phyloP scores from a whole-genome alignment of 1,139 yeast species.

The Yamadazyma diospyri region DNA sequence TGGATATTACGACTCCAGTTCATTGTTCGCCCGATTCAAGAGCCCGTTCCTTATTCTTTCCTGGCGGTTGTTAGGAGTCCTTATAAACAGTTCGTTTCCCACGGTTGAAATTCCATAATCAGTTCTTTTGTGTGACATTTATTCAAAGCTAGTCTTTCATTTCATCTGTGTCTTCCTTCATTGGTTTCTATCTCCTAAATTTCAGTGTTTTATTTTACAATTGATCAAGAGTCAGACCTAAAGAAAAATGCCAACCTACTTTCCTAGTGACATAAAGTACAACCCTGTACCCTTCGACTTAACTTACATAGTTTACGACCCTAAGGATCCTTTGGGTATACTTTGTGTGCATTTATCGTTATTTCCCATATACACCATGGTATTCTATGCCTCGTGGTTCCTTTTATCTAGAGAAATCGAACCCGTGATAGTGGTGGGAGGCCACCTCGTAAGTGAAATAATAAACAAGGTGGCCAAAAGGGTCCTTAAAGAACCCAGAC shows the following conservation, averaged over 20 bases:
- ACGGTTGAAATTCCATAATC: no score
- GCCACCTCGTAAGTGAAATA: conserved; percentile 78
- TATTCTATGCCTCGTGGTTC: conserved; percentile 82
- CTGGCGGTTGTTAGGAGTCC: no score
- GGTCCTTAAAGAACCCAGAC: conserved; percentile 69
- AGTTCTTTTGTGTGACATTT: no score
- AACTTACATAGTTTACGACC: conserved; percentile 79
- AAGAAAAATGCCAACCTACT: conserved; percentile 21
- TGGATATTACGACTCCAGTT: no score
- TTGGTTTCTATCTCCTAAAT: no score
- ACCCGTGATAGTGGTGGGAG: conserved; percentile 77
- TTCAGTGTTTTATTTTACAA: no score
- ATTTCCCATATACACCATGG: conserved; percentile 76
- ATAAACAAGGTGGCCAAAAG: conserved; percentile 67
- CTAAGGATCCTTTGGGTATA: conserved; percentile 58
- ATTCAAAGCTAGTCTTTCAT: no score
- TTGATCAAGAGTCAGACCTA: no score
- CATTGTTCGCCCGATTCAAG: no score
- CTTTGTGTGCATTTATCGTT: conserved; percentile 71
- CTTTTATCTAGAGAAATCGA: conserved; percentile 80
- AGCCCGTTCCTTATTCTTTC: no score
- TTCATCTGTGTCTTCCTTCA: no score
- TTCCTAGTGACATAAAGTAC: conserved; percentile 21
- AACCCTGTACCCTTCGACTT: conserved; percentile 55
- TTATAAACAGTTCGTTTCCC: no score